Percentiles rank a stretch among this genome's conserved stretches.
Evolutionary conservation across 2,329 filamentous ascomycete species (phyloP).

Genomic region (Colletotrichum spaethianum): DNA sequence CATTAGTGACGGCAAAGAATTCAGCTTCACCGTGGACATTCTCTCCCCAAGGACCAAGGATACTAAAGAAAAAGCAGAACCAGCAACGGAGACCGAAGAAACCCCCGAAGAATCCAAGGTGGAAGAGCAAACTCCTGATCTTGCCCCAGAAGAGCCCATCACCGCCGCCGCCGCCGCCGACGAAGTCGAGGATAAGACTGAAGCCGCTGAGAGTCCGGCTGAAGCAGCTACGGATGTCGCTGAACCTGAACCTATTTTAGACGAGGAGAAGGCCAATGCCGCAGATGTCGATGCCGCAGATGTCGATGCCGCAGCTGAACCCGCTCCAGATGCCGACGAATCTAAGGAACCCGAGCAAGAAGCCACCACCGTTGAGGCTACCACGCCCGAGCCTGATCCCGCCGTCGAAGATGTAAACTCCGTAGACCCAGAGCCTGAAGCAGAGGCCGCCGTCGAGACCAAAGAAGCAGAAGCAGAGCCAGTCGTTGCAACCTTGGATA

Average conservation of each 20-base stretch:
- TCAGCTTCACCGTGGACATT: constrained; percentile 13
- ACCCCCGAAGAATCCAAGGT: background rate
- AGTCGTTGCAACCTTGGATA: background rate
- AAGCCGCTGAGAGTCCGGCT: background rate
- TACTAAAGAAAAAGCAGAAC: constrained; percentile 33
- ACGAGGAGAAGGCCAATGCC: background rate
- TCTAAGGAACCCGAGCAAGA: constrained; percentile 2
- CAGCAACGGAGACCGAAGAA: constrained; percentile 14
- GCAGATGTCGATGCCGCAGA: background rate
- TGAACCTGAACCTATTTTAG: background rate
- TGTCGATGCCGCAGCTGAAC: background rate
- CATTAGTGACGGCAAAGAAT: constrained; percentile 38
- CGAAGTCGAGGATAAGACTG: background rate
- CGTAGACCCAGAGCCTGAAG: background rate
- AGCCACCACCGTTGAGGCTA: background rate
- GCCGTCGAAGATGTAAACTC: background rate
- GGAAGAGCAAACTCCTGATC: background rate
- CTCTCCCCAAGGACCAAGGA: constrained; percentile 14
- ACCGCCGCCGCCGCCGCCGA: background rate
- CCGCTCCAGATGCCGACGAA: background rate
- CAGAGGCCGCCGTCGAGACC: background rate
- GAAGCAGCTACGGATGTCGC: background rate
- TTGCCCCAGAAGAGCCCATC: background rate
- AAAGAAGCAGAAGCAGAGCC: background rate
- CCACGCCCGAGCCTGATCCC: background rate